Evolutionary conservation across 2,329 filamentous ascomycete genomes (phyloP), one percentile per base, ranked within the genome.

Genomic region (Hymenoscyphus linearis): DNA sequence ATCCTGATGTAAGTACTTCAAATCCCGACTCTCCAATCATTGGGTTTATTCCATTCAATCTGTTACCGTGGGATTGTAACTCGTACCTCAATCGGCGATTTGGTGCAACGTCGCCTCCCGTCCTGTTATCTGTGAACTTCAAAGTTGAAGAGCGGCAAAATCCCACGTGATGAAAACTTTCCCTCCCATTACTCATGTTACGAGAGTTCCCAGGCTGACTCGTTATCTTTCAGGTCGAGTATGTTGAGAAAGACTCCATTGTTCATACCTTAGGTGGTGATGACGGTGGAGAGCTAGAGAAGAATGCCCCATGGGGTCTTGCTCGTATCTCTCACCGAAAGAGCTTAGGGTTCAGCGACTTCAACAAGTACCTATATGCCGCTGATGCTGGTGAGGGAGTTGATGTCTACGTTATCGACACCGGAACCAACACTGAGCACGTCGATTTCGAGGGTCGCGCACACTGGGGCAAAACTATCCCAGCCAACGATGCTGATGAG

Each of bases 341-440:
- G 67, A 82, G 83, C 66, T 84, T 99, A 68, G 88, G 84, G 76
- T 98, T 99, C 75, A 88, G 90, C 70, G 93, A 86, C 76, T 98
- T 95, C 81, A 98, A 97, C 85, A 97, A 98, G 82, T 99, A 99
- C 82, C 84, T 98, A 40, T 99, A 95, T 76, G 84, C 92, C 61
- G 82, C 85, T 60, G 89, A 96, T 59, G 93, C 90, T 74, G 95
- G 95, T 75, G 93, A 98, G 82, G 96, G 95, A 76, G 95, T 99
- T 69, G 95, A 99, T 78, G 95, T 95, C 74, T 99, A 99, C 74
- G 90, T 99, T 67, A 96, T 99, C 73, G 95, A 99, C 80, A 99
- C 95, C 60, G 96, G 95, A 73, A 96, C 90, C 83, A 97, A 97
- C 82, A 77, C 82, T 69, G 85, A 93, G 55, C 95, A 99, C 80